A percentile compares a stretch with the other conserved stretches of the same genome.
Evolutionary conservation across 2,329 filamentous ascomycete genomes (phyloP).

Genomic region (Monosporascus sp.): DNA sequence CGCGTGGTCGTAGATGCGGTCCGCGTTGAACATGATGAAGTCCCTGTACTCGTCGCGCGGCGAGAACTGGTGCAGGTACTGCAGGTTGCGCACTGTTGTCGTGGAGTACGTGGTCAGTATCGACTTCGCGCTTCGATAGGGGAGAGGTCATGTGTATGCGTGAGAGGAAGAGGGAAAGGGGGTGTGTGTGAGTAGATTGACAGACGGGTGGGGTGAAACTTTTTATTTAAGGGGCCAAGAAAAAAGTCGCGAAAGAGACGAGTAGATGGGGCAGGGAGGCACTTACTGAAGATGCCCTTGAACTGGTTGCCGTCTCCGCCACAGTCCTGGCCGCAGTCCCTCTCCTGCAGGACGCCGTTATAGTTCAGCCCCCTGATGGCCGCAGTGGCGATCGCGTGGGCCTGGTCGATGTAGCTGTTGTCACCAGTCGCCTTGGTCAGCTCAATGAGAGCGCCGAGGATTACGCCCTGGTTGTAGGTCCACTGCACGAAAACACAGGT

Average conservation of each 20-base stretch:
- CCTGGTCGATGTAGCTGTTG: constrained; percentile 34
- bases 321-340: constrained; percentile 38
- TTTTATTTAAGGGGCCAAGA: neutral
- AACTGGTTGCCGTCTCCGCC: constrained; percentile 55
- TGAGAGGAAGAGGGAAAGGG: neutral
- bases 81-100: constrained; percentile 49
- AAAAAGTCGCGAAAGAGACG: too few relatives aligned
- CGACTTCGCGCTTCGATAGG: neutral
- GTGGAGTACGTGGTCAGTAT: too few relatives aligned
- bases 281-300: constrained; percentile 58
- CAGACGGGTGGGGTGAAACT: neutral
- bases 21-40: constrained; percentile 57
- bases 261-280: neutral
- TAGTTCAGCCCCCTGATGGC: constrained; percentile 40
- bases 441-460: constrained; percentile 50
- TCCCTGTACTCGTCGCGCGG: constrained; percentile 43
- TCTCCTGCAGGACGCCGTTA: constrained; percentile 43
- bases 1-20: constrained; percentile 59
- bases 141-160: neutral
- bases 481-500: constrained; percentile 22
- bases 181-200: neutral
- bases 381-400: constrained; percentile 45
- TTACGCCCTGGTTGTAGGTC: constrained; percentile 55
- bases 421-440: constrained; percentile 40
- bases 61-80: constrained; percentile 47